Evolutionary conservation across 2,329 filamentous ascomycete species (phyloP).

Genomic region (Thelonectria rubi): DNA sequence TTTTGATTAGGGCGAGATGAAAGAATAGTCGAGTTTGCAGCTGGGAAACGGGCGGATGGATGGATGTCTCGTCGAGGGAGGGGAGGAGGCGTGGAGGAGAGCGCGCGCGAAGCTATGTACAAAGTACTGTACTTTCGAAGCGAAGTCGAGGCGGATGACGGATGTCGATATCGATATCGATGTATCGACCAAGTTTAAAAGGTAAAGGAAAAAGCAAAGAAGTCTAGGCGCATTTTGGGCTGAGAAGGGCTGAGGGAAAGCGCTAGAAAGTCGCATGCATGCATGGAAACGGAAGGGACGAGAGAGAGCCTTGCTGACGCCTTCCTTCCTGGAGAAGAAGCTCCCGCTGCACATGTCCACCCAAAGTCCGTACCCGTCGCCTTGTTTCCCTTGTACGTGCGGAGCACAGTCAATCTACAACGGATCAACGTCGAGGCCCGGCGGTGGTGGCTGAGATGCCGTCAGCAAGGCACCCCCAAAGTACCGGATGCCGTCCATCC

Average conservation of each 20-base stretch:
- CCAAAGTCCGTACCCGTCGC: neutral
- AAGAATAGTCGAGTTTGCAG: neutral
- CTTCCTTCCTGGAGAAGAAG: neutral
- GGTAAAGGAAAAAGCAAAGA: neutral
- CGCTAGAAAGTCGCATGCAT: neutral
- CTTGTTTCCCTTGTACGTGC: neutral
- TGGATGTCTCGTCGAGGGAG: neutral
- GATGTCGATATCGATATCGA: too few species aligned
- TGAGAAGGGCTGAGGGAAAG: neutral
- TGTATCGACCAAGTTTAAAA: neutral
- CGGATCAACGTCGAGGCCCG: neutral
- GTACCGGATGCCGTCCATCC: neutral
- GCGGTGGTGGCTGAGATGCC: conserved; percentile 8
- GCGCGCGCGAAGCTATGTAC: neutral
- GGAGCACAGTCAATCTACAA: neutral
- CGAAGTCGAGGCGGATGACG: neutral
- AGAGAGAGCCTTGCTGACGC: too few species aligned
- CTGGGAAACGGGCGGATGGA: neutral
- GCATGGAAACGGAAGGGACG: too few species aligned
- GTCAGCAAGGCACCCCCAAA: conserved; percentile 4
- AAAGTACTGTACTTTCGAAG: neutral
- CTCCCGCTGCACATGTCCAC: neutral
- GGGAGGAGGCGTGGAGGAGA: too few species aligned
- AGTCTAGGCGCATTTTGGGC: neutral
- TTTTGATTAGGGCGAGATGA: neutral